These are phyloP conservation scores for Capsicum baccatum DNA, from an alignment of 257 asterid species.

Conservation along the genomic window DNA sequence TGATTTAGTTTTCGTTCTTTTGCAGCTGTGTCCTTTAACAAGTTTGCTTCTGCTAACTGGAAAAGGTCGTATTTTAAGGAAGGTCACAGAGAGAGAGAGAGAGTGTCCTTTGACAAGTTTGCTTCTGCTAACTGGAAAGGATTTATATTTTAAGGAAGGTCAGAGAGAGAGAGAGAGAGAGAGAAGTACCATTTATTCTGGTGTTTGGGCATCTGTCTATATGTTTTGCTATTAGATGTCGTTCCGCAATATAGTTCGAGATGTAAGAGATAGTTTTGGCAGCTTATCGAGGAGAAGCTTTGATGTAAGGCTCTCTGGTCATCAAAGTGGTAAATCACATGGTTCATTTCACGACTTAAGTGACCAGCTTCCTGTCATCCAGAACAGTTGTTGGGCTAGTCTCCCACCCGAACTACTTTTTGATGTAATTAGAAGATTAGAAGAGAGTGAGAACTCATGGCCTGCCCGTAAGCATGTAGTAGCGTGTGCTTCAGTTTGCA, in stretches of 20 bases:
- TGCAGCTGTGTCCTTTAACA: conserved; percentile 45
- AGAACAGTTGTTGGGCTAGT: conserved; percentile 86
- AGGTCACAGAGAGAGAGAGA: background rate
- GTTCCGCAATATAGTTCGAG: conserved; percentile 87
- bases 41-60: conserved; percentile 27
- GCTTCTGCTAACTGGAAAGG: too few relatives aligned
- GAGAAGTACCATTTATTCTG: conserved; percentile 26
- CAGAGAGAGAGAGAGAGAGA: conserved; percentile 6
- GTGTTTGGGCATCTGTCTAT: conserved; percentile 28
- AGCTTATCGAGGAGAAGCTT: conserved; percentile 85
- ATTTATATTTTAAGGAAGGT: too few relatives aligned
- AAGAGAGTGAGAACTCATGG: conserved; percentile 94
- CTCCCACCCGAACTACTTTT: conserved; percentile 89
- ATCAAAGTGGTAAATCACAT: conserved; percentile 75
- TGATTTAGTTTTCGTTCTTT: conserved; percentile 31
- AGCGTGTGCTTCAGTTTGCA: conserved; percentile 88
- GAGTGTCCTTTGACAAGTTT: too few relatives aligned
- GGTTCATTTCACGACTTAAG: conserved; percentile 65
- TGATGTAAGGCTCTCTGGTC: conserved; percentile 69
- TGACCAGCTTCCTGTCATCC: conserved; percentile 66
- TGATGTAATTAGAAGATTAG: conserved; percentile 84
- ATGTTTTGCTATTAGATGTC: conserved; percentile 60
- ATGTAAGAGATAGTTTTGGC: conserved; percentile 85
- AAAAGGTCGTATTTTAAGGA: conserved; percentile 29
- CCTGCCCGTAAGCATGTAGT: conserved; percentile 89